A percentile compares a stretch with the other conserved stretches of the same genome.
phyloP scores from a whole-genome alignment of 768 basidiomycete species.

The Gymnopilus junonius region DNA sequence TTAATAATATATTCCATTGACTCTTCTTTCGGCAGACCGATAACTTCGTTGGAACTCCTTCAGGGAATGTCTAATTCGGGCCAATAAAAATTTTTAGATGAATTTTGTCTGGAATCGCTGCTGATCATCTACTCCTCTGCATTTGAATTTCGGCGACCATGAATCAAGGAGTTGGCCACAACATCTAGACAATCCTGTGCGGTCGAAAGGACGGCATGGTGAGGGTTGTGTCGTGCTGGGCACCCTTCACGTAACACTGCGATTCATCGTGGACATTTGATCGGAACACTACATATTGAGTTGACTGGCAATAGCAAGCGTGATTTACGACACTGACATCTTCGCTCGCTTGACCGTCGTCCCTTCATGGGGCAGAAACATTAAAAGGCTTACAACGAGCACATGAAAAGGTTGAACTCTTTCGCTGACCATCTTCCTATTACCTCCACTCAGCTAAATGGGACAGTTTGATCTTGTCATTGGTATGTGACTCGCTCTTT shows the following conservation, averaged over 20 bases:
- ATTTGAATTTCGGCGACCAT: not conserved
- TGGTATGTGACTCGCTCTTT: slow-evolving; percentile 19
- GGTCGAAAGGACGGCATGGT: not conserved
- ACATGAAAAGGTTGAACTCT: not conserved
- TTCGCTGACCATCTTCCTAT: slow-evolving; percentile 1
- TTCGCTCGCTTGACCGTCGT: slow-evolving; percentile 13
- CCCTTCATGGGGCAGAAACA: slow-evolving; percentile 12
- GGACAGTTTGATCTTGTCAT: slow-evolving; percentile 30
- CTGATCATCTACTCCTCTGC: not conserved
- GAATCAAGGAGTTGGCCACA: not conserved
- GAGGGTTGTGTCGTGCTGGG: not conserved
- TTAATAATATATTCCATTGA: not conserved
- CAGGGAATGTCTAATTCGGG: not conserved
- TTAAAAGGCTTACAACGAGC: slow-evolving; percentile 1
- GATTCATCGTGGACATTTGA: slow-evolving; percentile 10
- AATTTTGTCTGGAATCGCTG: not conserved
- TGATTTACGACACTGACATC: slow-evolving; percentile 10
- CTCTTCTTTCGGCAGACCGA: not conserved
- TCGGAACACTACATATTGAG: slow-evolving; percentile 7
- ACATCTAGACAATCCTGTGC: not conserved
- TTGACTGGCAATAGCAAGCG: slow-evolving; percentile 1
- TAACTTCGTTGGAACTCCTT: not conserved
- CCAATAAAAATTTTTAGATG: not conserved
- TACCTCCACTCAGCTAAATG: slow-evolving; percentile 19
- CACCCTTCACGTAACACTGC: slow-evolving; percentile 3